Conservation (phyloP, 768 basidiomycete species). For the Collybia mongolica region DNA sequence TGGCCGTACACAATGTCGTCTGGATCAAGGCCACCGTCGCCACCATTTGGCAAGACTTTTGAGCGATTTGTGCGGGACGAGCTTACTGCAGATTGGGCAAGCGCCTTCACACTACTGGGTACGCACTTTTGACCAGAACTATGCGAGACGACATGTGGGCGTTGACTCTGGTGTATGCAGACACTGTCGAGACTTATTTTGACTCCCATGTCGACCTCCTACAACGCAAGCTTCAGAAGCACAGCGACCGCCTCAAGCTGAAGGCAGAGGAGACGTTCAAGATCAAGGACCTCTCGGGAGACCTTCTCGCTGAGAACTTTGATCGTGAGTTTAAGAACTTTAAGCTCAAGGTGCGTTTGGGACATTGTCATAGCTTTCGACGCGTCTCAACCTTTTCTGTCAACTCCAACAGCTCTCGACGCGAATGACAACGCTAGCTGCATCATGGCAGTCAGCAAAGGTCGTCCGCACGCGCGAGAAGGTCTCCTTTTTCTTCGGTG, state of each 20-base stretch:
- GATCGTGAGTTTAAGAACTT: constrained; percentile 87
- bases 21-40: constrained; percentile 40
- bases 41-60: constrained; percentile 46
- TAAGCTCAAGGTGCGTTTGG: constrained; percentile 69
- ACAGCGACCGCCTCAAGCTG: constrained; percentile 79
- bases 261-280: constrained; percentile 83
- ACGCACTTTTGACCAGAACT: constrained; percentile 17
- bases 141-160: constrained; percentile 19
- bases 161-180: constrained; percentile 37
- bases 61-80: constrained; percentile 78
- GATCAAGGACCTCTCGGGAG: constrained; percentile 61
- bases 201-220: constrained; percentile 85
- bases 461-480: constrained; percentile 82
- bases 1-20: constrained; percentile 27
- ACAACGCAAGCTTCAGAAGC: constrained; percentile 84
- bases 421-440: constrained; percentile 73
- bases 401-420: constrained; percentile 58
- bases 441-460: constrained; percentile 92
- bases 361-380: neutral
- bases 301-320: constrained; percentile 70
- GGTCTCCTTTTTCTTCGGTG: constrained; percentile 90
- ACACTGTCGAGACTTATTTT: constrained; percentile 94
- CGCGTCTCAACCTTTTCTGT: constrained; percentile 6
- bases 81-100: constrained; percentile 63
- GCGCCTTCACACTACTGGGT: constrained; percentile 88